These are phyloP conservation scores for Plasmodium sp. DNA, from an alignment of 169 alveolate genomes.

Conservation along the genomic window DNA sequence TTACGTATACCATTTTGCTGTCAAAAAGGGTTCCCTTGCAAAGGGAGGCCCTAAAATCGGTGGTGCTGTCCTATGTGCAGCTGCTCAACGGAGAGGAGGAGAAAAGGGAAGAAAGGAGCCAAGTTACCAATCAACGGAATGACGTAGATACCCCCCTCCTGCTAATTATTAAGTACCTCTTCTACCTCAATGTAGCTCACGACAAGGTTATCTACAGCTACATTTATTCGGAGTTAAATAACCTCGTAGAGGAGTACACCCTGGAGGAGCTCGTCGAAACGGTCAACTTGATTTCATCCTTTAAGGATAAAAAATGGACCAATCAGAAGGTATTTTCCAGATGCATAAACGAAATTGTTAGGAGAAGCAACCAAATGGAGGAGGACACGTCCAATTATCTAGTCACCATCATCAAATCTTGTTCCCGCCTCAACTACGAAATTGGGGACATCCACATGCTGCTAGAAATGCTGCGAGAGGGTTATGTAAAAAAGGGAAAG, in stretches of 20 bases:
- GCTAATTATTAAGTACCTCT: conserved; percentile 8
- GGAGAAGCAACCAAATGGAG: neutral
- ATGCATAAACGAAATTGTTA: conserved; percentile 28
- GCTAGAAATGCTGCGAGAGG: conserved; percentile 6
- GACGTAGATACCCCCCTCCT: neutral
- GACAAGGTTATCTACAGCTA: conserved; percentile 27
- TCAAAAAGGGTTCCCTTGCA: conserved; percentile 25
- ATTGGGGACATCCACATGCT: conserved; percentile 20
- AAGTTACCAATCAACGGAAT: neutral
- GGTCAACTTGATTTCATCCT: conserved; percentile 25
- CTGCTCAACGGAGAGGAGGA: neutral
- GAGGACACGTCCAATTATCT: neutral
- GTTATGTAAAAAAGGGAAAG: neutral
- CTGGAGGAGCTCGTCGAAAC: conserved; percentile 27
- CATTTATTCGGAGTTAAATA: conserved; percentile 39
- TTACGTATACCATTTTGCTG: conserved; percentile 32
- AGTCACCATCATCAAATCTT: conserved; percentile 34
- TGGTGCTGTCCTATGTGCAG: conserved; percentile 3
- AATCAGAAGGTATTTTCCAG: conserved; percentile 36
- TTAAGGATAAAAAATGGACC: conserved; percentile 64
- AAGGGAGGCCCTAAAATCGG: neutral
- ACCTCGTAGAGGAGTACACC: neutral
- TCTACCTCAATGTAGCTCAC: conserved; percentile 28
- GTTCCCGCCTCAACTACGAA: conserved; percentile 70
- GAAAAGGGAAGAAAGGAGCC: neutral